Conservation (phyloP, 2,329 filamentous ascomycete species). For the Lecanosticta acicola region DNA sequence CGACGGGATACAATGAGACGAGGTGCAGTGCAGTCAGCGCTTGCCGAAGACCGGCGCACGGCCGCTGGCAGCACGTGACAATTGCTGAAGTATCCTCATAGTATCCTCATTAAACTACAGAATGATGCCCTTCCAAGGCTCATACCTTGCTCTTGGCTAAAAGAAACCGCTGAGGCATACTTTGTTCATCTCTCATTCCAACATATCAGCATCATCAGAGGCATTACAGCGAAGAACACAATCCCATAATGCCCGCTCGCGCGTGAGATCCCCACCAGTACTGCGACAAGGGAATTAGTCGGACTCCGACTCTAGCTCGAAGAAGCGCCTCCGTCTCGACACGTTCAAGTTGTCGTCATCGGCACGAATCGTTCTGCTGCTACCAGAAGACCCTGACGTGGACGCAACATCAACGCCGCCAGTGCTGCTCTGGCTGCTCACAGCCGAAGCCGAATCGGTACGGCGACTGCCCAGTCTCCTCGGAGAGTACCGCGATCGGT, state of each 20-base stretch:
- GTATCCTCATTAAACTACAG: too few species aligned
- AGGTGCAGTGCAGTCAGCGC: not conserved
- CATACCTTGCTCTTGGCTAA: too few species aligned
- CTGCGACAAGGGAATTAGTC: too few species aligned
- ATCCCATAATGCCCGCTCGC: too few species aligned
- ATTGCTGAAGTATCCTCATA: not conserved
- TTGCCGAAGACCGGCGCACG: not conserved
- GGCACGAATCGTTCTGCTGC: slow-evolving; percentile 12
- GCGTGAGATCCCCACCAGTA: too few species aligned
- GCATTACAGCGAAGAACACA: too few species aligned
- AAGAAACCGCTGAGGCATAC: too few species aligned
- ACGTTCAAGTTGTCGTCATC: not conserved
- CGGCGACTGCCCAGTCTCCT: not conserved
- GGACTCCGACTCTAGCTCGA: not conserved
- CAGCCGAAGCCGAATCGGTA: slow-evolving; percentile 1
- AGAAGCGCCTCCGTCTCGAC: not conserved
- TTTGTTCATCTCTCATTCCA: too few species aligned
- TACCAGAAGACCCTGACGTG: slow-evolving; percentile 11
- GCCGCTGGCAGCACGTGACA: not conserved
- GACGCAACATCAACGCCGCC: slow-evolving; percentile 6
- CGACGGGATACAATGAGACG: too few species aligned
- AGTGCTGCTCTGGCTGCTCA: slow-evolving; percentile 8
- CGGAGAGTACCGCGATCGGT: not conserved
- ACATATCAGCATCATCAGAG: too few species aligned
- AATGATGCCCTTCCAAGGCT: too few species aligned